Conservation (phyloP, 1,284 basidiomycete species). For the Ceratobasidium sp. region DNA sequence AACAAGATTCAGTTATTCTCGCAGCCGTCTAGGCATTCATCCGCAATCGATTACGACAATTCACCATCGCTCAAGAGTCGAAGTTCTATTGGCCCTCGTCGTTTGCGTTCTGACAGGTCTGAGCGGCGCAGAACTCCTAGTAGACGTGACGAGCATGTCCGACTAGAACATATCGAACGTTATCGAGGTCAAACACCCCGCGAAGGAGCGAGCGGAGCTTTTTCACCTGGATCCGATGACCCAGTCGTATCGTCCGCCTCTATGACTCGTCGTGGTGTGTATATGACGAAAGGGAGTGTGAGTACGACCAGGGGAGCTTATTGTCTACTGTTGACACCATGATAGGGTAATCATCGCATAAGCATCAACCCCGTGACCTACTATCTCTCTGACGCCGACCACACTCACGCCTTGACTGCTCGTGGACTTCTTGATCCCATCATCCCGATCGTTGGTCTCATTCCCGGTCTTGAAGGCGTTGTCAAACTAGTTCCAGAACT, state of each 20-base stretch:
- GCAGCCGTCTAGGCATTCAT: neutral
- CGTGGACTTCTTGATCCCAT: constrained; percentile 38
- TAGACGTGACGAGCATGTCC: neutral
- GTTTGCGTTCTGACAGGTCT: neutral
- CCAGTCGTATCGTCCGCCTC: neutral
- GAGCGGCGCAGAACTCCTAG: too few species aligned
- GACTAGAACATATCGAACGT: neutral
- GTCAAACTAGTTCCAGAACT: constrained; percentile 19
- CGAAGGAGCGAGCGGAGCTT: too few species aligned
- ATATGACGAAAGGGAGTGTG: constrained; percentile 9
- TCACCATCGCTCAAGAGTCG: neutral
- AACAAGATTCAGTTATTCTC: neutral
- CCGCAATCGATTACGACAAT: neutral
- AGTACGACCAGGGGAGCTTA: neutral
- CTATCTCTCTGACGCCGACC: neutral
- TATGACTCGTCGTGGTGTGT: neutral
- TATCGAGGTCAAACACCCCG: too few species aligned
- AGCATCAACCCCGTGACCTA: neutral
- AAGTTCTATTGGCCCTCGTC: neutral
- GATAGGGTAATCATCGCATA: constrained; percentile 11
- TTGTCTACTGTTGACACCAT: neutral
- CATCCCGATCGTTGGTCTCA: constrained; percentile 27
- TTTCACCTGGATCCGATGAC: neutral
- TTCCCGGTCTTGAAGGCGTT: constrained; percentile 32
- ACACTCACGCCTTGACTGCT: constrained; percentile 1